These are phyloP conservation scores for Fusarium secorum DNA, from an alignment of 2,329 filamentous ascomycete genomes.

Conservation along the genomic window DNA sequence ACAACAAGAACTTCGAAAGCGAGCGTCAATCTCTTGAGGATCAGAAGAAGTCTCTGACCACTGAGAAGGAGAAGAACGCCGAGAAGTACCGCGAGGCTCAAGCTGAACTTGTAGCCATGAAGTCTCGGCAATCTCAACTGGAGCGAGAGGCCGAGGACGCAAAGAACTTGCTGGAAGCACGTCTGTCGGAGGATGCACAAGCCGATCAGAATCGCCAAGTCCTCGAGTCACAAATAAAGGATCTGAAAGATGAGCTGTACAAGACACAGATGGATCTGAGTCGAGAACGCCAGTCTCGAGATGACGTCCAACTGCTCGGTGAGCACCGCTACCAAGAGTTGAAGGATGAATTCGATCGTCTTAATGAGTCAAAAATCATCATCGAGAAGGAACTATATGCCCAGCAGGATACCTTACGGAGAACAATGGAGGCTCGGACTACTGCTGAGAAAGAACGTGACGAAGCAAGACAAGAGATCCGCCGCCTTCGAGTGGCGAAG, in stretches of 20 bases:
- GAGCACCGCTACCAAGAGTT: conserved; percentile 87
- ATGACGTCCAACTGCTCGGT: conserved; percentile 89
- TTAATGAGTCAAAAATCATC: conserved; percentile 95
- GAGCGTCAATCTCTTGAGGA: conserved; percentile 81
- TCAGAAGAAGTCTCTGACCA: conserved; percentile 74
- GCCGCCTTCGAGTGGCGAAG: conserved; percentile 82
- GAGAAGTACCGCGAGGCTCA: conserved; percentile 82
- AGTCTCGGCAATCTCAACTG: conserved; percentile 81
- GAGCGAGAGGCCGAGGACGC: conserved; percentile 90
- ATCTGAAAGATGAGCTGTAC: conserved; percentile 86
- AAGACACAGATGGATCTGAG: conserved; percentile 88
- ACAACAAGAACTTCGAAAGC: conserved; percentile 82
- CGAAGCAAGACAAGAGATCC: conserved; percentile 85
- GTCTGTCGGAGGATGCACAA: conserved; percentile 88
- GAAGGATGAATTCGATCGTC: conserved; percentile 81
- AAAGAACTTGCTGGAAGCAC: conserved; percentile 83
- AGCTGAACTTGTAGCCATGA: conserved; percentile 86
- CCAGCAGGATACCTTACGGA: conserved; percentile 88
- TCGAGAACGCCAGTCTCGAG: conserved; percentile 88
- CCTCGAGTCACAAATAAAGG: conserved; percentile 85
- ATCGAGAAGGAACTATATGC: conserved; percentile 98
- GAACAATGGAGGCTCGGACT: conserved; percentile 81
- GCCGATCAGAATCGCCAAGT: conserved; percentile 82
- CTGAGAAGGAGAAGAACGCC: conserved; percentile 82
- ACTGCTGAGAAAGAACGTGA: conserved; percentile 88